Base-by-base conservation (phyloP, 345 rosid genomes). In the Raphanus raphanistrum region DNA sequence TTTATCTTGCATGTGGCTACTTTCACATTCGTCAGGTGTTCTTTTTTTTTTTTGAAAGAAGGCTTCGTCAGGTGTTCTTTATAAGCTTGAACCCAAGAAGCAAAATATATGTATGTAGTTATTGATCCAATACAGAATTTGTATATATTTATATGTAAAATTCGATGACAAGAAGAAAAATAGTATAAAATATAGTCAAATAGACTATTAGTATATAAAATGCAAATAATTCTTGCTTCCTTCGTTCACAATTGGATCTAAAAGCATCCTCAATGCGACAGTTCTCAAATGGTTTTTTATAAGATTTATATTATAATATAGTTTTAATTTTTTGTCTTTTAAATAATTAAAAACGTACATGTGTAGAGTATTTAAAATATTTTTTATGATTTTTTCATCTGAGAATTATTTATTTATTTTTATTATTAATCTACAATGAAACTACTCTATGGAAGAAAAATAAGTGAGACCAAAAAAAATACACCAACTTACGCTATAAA, bases 401-500 rank as follows among this genome's bases (percentile, higher is more conserved):
- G n/a, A n/a, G n/a, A n/a, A n/a, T n/a, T n/a, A n/a, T 27, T 27
- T 27, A 27, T n/a, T n/a, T n/a, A n/a, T n/a, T n/a, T n/a, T n/a
- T n/a, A n/a, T n/a, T n/a, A n/a, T n/a, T n/a, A n/a, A n/a, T n/a
- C n/a, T n/a, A n/a, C 6, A 0, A 48, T 5, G 55, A 48, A 48
- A 48, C 52, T 45, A 45, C 52, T 45, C 7, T 48, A n/a, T n/a
- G 11, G 10, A 11, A 67, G 45, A 67, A 75, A 57, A 58, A 12
- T 29, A 17, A 67, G 50, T 13, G 68, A 43, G 50, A 21, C 61
- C 41, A 6, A 31, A 17, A 29, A 31, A 28, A 41, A 67, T 38
- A 58, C 15, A 67, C 67, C 57, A 68, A 58, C 68, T 76, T 68
- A 68, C 68, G 62, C 73, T 75, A 59, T 67, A 32, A n/a, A 27